Conservation (phyloP, 768 basidiomycete species). For the Tylopilus vinaceipallidus region DNA sequence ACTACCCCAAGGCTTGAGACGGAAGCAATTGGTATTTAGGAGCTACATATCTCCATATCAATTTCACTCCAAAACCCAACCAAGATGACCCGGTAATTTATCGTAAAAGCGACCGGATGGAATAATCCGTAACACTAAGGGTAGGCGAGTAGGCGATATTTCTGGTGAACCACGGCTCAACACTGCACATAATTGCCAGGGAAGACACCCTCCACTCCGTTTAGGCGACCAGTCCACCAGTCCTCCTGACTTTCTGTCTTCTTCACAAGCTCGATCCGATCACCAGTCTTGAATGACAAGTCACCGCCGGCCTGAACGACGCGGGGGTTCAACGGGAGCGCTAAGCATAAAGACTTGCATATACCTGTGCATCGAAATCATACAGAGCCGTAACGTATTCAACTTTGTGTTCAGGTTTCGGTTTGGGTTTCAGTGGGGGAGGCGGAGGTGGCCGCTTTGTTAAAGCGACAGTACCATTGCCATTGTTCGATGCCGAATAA, state of each 20-base stretch:
- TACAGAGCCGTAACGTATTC: conserved; percentile 91
- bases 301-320: conserved; percentile 80
- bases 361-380: conserved; percentile 88
- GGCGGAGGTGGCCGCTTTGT: conserved; percentile 86
- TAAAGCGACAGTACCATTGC: conserved; percentile 31
- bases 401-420: conserved; percentile 58
- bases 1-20: background rate
- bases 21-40: conserved; percentile 15
- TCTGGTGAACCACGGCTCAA: background rate
- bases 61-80: no score
- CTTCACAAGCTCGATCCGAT: conserved; percentile 88
- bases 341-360: conserved; percentile 10
- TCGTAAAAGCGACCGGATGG: background rate
- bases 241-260: conserved; percentile 81
- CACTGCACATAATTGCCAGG: conserved; percentile 58
- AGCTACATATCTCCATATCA: no score
- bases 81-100: no score
- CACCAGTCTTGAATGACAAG: conserved; percentile 84
- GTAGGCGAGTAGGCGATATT: no score
- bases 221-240: conserved; percentile 94
- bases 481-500: conserved; percentile 20
- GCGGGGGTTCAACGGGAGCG: background rate
- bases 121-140: background rate
- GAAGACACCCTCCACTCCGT: conserved; percentile 85
- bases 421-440: conserved; percentile 87